phyloP scores from a whole-genome alignment of 176 grass and related monocot species.

The Carex parvula region DNA sequence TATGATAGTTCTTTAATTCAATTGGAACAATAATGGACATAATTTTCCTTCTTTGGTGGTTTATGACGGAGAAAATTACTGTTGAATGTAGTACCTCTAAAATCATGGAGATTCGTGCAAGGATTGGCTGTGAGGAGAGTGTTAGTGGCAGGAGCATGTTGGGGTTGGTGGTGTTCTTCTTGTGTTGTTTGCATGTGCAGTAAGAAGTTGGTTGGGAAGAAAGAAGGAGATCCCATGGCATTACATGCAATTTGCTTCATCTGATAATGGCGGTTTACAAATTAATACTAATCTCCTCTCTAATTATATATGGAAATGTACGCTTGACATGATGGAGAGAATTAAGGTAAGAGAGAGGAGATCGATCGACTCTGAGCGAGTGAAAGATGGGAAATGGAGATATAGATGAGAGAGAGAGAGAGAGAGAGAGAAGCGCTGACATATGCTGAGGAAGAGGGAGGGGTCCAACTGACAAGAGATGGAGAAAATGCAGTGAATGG shows the following conservation, averaged over 20 bases:
- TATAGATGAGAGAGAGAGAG: slow-evolving; percentile 19
- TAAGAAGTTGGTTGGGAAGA: slow-evolving; percentile 88
- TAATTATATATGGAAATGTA: slow-evolving; percentile 16
- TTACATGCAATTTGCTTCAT: slow-evolving; percentile 78
- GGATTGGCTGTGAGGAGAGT: slow-evolving; percentile 48
- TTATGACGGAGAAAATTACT: background rate
- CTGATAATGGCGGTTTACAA: background rate
- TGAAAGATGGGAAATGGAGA: slow-evolving; percentile 20
- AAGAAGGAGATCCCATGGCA: slow-evolving; percentile 72
- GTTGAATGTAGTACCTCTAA: slow-evolving; percentile 31
- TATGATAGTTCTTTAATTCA: background rate
- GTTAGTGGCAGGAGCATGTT: slow-evolving; percentile 35
- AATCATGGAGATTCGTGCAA: slow-evolving; percentile 71
- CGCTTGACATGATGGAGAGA: slow-evolving; percentile 38
- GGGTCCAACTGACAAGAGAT: slow-evolving; percentile 27
- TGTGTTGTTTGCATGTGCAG: slow-evolving; percentile 73
- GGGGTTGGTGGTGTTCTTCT: slow-evolving; percentile 47
- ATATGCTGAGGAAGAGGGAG: slow-evolving; percentile 30
- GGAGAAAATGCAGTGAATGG: slow-evolving; percentile 24
- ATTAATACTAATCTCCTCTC: background rate
- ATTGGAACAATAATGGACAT: background rate
- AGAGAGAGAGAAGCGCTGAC: slow-evolving; percentile 28
- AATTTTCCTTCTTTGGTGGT: background rate
- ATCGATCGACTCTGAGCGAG: background rate
- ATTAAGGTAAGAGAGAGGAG: background rate